Base-by-base conservation (phyloP, 306 rosid species). In the Cicer judaicum region DNA sequence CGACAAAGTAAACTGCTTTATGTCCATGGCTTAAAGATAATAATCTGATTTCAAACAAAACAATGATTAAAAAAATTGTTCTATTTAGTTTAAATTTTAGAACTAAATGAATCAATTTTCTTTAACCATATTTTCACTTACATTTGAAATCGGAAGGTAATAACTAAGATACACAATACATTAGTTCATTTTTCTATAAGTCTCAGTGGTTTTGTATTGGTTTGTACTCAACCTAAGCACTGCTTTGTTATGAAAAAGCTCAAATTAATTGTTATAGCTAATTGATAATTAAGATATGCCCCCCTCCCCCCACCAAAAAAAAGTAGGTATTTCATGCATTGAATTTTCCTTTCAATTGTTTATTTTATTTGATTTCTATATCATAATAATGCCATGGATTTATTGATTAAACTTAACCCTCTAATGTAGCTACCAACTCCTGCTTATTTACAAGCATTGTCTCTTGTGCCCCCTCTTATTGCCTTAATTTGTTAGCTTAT, bases 261-360 rank as follows among this genome's bases (percentile, higher is more conserved):
- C 47, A 54, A 74, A 69, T 73, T 67, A 79, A 73, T 78, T 79
- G 81, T 73, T 55, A 68, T 15, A 41, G 39, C 47, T 5, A 79
- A 72, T 73, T 72, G 59, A 79, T 56, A 73, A 82, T 67, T 68
- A 29, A 72, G 84, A 50, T 84, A 75, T 76, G 64, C 7, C 36
- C 5, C 36, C 36, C 36, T 29, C 4, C 36, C 36, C 5, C 5
- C 36, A 29, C 5, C 36, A 4, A 8, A 43, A 43, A 43, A 43
- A 43, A 43, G 48, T 7, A 8, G 48, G 9, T 3, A 43, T 8
- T 8, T 43, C 4, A 29, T 29, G 36, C 36, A 29, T 29, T 5
- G 36, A 29, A 29, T 29, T 29, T 29, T 5, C 5, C 36, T 29
- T 29, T 29, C 36, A 29, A 29, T 29, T 29, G 4, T 29, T 29